Evolutionary conservation across 208 protist genomes (phyloP), one percentile per base, ranked within the genome.

Genomic region (Zelonia costaricensis): DNA sequence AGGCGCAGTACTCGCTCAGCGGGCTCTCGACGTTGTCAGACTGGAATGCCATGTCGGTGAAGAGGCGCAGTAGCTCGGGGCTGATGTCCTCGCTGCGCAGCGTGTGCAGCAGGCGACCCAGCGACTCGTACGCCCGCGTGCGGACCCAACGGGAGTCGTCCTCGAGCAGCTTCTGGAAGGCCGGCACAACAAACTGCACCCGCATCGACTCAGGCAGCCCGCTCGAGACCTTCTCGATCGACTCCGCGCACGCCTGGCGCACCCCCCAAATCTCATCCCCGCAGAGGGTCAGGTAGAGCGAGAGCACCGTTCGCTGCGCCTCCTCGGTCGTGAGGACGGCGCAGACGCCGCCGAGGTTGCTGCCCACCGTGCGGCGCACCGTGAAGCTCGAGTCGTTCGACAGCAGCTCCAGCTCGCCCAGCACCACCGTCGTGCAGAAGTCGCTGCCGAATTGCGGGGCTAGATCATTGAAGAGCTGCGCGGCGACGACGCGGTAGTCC

Each of bases 261-360:
- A 99, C 96, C 16, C 94, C 95, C 95, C 95, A 98, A 9, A 98
- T 95, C 43, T 98, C 95, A 67, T 99, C 97, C n/a, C 82, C 66
- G 57, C 90, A 97, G 30, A 98, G 82, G 15, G 59, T 82, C 1
- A 96, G 36, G 66, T 91, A 98, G 10, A 98, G 66, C 27, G 87
- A 83, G 28, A 97, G 63, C 13, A 98, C 69, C 22, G 69, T 70
- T 20, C 76, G 72, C 33, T 88, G 80, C 8, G 86, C 80, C 39
- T 71, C 75, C 33, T 74, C 69, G 16, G 69, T 84, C 62, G 69
- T 56, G 40, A 84, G 74, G 4, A 91, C 76, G 12, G 77, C 72
- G 53, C 80, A 86, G 35, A 98, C 74, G 15, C 76, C 82, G 30
- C 88, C 86, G 51, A 96, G 77, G 67, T 88, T 94, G 47, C 55